These are phyloP conservation scores for Zoysia pacifica DNA, from an alignment of 176 grass and related monocot genomes.

Conservation along the genomic window DNA sequence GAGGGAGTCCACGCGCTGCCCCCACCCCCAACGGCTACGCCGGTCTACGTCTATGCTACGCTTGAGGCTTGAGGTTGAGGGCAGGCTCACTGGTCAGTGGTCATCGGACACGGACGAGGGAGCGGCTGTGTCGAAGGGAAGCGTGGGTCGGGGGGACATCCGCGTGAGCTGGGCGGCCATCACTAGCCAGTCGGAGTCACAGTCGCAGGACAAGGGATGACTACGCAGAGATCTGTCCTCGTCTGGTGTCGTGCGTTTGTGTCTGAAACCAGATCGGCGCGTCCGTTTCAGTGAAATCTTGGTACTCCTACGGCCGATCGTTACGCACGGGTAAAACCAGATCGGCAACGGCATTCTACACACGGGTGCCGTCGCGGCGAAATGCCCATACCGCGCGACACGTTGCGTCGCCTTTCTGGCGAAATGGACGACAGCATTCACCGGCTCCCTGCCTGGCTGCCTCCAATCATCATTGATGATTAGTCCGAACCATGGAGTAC, in stretches of 20 bases:
- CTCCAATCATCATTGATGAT: slow-evolving; percentile 31
- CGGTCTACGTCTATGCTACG: neutral
- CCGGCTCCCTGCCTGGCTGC: neutral
- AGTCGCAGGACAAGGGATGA: slow-evolving; percentile 1
- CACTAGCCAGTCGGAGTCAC: neutral
- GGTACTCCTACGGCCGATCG: no score
- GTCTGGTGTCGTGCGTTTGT: neutral
- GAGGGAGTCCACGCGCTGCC: neutral
- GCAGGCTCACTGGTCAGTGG: no score
- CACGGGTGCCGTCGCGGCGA: neutral
- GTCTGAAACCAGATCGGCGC: neutral
- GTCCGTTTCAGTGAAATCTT: neutral
- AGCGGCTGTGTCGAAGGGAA: neutral
- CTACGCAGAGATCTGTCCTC: neutral
- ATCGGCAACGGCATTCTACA: neutral
- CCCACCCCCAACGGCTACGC: slow-evolving; percentile 17
- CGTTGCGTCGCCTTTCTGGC: neutral
- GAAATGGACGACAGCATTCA: slow-evolving; percentile 21
- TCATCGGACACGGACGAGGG: neutral
- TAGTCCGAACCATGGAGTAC: neutral
- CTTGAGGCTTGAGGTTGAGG: neutral
- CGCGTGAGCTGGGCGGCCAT: slow-evolving; percentile 14
- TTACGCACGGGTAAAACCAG: no score
- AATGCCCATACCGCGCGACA: neutral
- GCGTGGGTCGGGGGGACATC: slow-evolving; percentile 13